A percentile compares a stretch with the other conserved stretches of the same genome.
These are phyloP conservation scores for Backusella macrospora DNA, from an alignment of 192 early-diverging fungal species.

Conservation along the genomic window DNA sequence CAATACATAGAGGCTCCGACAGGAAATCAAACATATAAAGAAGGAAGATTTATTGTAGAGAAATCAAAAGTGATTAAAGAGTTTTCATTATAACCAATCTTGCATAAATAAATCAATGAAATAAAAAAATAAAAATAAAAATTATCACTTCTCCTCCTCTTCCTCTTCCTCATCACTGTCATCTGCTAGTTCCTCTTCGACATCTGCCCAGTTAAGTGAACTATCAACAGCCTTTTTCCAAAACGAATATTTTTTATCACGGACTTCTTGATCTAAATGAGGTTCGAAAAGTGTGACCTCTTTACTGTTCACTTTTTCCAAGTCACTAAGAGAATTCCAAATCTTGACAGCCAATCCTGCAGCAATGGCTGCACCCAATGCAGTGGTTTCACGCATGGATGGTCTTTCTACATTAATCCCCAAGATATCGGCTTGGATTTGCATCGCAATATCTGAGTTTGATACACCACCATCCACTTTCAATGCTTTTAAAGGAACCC, in stretches of 20 bases:
- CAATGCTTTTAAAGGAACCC: constrained; percentile 65
- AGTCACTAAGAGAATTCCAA: constrained; percentile 57
- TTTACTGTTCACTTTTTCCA: constrained; percentile 58
- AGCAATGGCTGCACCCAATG: constrained; percentile 89
- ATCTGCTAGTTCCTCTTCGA: background rate
- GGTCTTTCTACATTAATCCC: constrained; percentile 81
- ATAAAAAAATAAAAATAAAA: background rate
- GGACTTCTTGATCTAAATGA: constrained; percentile 49
- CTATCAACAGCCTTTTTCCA: constrained; percentile 82
- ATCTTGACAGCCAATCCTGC: constrained; percentile 61
- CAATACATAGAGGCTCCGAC: constrained; percentile 61
- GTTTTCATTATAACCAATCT: constrained; percentile 23
- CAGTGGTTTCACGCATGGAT: constrained; percentile 88
- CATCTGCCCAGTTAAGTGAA: constrained; percentile 61
- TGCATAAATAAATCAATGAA: constrained; percentile 4
- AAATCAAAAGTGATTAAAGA: constrained; percentile 57
- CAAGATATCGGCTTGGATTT: constrained; percentile 85
- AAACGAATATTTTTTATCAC: constrained; percentile 56
- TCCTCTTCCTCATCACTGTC: background rate
- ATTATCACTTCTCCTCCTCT: background rate
- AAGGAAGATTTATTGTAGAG: constrained; percentile 60
- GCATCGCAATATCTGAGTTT: constrained; percentile 87
- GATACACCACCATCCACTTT: constrained; percentile 92
- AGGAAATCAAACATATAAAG: constrained; percentile 61
- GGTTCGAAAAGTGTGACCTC: constrained; percentile 48